A percentile compares a stretch with the other conserved stretches of the same genome.
These are phyloP conservation scores for Citropsis articulata DNA, from an alignment of 345 rosid genomes.

Conservation along the genomic window DNA sequence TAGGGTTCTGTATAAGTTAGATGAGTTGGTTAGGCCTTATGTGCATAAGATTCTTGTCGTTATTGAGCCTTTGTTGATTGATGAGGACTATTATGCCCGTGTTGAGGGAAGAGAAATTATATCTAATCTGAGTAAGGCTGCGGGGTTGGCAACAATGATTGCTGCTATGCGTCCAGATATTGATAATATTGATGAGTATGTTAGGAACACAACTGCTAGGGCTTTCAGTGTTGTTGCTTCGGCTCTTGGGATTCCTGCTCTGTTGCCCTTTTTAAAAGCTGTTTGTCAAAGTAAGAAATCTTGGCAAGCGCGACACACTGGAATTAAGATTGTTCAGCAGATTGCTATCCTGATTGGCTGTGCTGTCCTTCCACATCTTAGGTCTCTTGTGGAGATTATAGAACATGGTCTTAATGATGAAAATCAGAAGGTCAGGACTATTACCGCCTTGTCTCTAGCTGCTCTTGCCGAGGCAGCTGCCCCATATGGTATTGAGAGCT, in stretches of 20 bases:
- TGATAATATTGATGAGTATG: conserved; percentile 96
- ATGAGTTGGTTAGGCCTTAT: conserved; percentile 94
- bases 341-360: conserved; percentile 96
- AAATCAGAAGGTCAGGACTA: conserved; percentile 97
- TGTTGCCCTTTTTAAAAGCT: conserved; percentile 90
- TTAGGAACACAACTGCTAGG: conserved; percentile 97
- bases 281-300: conserved; percentile 99
- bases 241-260: conserved; percentile 94
- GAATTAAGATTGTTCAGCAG: conserved; percentile 99
- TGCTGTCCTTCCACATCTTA: conserved; percentile 94
- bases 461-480: conserved; percentile 99
- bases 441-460: conserved; percentile 97
- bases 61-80: conserved; percentile 96
- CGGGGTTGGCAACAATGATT: conserved; percentile 99
- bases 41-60: conserved; percentile 99
- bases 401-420: conserved; percentile 96
- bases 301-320: conserved; percentile 99
- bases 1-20: conserved; percentile 86
- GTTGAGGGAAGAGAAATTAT: conserved; percentile 99
- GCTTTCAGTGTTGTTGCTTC: conserved; percentile 99
- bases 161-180: conserved; percentile 99
- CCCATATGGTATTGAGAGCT: conserved; percentile 98
- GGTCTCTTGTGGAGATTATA: conserved; percentile 90
- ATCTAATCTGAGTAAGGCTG: conserved; percentile 97
- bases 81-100: conserved; percentile 99